Percentiles rank a stretch among this genome's conserved stretches.
These are phyloP conservation scores for Backusella psychrophila DNA, from an alignment of 192 early-diverging fungal species.

Conservation along the genomic window DNA sequence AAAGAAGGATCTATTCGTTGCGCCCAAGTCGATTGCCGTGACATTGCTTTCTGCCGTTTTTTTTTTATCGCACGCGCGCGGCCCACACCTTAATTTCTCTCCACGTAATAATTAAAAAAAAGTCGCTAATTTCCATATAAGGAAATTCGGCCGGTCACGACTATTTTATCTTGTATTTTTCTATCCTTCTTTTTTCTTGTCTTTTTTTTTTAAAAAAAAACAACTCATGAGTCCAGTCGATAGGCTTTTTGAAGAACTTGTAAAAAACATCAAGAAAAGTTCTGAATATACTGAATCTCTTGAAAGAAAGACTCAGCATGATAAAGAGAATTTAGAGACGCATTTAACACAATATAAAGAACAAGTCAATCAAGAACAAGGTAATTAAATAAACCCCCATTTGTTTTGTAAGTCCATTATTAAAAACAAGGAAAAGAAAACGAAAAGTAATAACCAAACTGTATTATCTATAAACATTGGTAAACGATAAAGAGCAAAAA, in stretches of 20 bases:
- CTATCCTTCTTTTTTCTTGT: not conserved
- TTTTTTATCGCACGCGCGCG: not conserved
- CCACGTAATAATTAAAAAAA: not conserved
- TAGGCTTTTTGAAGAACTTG: not conserved
- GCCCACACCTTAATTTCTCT: not conserved
- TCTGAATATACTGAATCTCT: not conserved
- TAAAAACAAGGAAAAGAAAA: not conserved
- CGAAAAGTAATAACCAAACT: not conserved
- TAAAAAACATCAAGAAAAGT: not conserved
- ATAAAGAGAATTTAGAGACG: not conserved
- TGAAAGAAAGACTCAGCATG: not conserved
- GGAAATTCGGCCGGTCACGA: not conserved
- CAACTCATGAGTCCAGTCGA: not conserved
- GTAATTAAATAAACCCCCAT: not conserved
- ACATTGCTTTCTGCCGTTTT: not conserved
- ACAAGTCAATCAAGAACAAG: not conserved
- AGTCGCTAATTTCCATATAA: not conserved
- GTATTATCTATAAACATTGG: not conserved
- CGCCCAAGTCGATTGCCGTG: not conserved
- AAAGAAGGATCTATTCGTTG: constrained; percentile 15
- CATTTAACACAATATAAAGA: not conserved
- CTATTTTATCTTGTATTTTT: not conserved
- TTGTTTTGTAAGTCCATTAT: not conserved
- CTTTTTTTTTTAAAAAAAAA: not conserved
- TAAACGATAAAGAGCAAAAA: not conserved